Conservation (phyloP, 2,329 filamentous ascomycete genomes). For the Hymenoscyphus fraxineus region DNA sequence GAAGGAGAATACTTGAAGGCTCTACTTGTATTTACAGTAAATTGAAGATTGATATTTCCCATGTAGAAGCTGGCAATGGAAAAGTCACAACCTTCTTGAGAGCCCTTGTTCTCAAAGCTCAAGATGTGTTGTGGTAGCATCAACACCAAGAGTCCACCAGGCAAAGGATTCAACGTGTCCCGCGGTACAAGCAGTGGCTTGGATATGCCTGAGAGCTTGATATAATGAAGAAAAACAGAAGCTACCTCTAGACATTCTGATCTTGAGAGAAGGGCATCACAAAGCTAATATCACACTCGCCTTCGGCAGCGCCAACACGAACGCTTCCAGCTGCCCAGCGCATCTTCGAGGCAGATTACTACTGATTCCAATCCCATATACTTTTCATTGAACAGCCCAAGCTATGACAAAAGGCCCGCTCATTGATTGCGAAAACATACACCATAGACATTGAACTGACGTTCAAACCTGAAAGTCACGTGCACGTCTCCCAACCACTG, state of each 20-base stretch:
- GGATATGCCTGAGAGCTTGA: neutral
- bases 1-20: neutral
- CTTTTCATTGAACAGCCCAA: neutral
- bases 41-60: neutral
- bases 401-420: neutral
- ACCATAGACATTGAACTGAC: neutral
- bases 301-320: neutral
- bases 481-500: neutral
- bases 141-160: neutral
- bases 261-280: neutral
- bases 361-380: neutral
- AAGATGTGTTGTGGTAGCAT: neutral
- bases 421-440: neutral
- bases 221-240: neutral
- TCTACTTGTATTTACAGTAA: neutral
- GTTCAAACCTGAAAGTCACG: neutral
- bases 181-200: neutral
- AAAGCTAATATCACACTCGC: neutral
- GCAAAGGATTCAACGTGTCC: neutral
- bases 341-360: neutral
- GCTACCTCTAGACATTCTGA: neutral
- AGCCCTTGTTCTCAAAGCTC: neutral
- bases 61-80: neutral
- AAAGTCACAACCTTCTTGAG: neutral
- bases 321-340: neutral